phyloP scores from a whole-genome alignment of 257 asterid genomes.

The Solanum chilense region DNA sequence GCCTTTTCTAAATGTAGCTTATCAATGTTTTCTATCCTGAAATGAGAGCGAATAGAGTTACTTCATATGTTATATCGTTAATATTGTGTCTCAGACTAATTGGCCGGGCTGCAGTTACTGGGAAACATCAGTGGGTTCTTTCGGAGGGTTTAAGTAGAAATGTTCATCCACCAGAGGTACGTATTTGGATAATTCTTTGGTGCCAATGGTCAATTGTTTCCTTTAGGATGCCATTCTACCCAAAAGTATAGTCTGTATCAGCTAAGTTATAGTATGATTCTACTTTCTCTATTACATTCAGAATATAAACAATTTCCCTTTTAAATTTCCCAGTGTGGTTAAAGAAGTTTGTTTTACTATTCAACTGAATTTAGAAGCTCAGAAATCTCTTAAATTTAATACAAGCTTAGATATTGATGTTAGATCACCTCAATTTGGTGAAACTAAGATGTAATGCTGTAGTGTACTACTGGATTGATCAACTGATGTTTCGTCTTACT shows the following conservation, averaged over 20 bases:
- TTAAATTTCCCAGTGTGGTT: background rate
- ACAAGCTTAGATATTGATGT: background rate
- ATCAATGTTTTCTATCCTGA: background rate
- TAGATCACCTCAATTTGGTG: background rate
- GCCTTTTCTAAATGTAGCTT: background rate
- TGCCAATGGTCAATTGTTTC: background rate
- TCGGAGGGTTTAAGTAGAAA: conserved; percentile 34
- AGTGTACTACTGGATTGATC: background rate
- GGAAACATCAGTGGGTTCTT: conserved; percentile 71
- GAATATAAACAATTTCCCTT: background rate
- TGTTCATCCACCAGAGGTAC: conserved; percentile 70
- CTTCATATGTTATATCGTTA: background rate
- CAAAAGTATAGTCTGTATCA: background rate
- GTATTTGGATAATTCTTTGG: background rate
- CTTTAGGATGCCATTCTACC: background rate
- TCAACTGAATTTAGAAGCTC: background rate
- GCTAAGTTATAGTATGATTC: background rate
- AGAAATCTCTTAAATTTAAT: background rate
- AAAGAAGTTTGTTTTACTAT: background rate
- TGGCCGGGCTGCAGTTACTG: conserved; percentile 81
- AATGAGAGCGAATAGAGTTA: background rate
- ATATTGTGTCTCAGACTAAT: conserved; percentile 46
- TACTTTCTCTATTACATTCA: background rate
- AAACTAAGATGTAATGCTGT: background rate
- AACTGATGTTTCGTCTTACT: background rate